These are phyloP conservation scores for Phytophthora quininea DNA, from an alignment of 352 stramenopile species.

Conservation along the genomic window DNA sequence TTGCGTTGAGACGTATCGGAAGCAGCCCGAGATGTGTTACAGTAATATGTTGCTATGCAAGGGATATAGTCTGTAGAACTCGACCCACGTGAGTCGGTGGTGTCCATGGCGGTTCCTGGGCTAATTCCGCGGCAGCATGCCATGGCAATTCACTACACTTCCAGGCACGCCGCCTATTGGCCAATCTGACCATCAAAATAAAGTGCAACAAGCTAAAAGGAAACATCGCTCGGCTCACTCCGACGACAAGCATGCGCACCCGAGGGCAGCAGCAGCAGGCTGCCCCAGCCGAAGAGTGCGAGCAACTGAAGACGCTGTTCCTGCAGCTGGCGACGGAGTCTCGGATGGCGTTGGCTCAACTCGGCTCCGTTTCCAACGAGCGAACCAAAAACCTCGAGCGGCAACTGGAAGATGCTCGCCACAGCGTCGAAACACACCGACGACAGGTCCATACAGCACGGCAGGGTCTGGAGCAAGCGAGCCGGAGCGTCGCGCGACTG, in stretches of 20 bases:
- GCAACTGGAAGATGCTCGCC: constrained; percentile 4
- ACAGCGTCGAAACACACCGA: neutral
- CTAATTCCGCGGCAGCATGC: too few relatives aligned
- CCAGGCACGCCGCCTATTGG: too few relatives aligned
- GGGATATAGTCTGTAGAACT: too few relatives aligned
- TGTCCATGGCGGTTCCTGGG: too few relatives aligned
- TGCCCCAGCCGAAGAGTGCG: neutral
- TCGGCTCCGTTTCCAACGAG: neutral
- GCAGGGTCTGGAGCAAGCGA: neutral
- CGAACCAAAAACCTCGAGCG: constrained; percentile 13
- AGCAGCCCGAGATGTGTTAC: too few relatives aligned
- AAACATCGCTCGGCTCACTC: too few relatives aligned
- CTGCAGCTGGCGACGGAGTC: constrained; percentile 6
- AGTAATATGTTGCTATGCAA: too few relatives aligned
- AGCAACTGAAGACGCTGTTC: constrained; percentile 8
- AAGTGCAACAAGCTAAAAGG: too few relatives aligned
- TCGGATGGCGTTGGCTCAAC: neutral
- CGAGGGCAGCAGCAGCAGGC: neutral
- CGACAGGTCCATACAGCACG: neutral
- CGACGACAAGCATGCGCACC: neutral
- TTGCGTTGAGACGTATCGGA: too few relatives aligned
- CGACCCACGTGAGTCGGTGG: too few relatives aligned
- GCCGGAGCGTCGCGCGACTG: neutral
- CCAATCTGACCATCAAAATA: too few relatives aligned
- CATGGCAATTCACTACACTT: too few relatives aligned